Base-by-base conservation (phyloP, 1,284 basidiomycete species). In the Irpex sp. region DNA sequence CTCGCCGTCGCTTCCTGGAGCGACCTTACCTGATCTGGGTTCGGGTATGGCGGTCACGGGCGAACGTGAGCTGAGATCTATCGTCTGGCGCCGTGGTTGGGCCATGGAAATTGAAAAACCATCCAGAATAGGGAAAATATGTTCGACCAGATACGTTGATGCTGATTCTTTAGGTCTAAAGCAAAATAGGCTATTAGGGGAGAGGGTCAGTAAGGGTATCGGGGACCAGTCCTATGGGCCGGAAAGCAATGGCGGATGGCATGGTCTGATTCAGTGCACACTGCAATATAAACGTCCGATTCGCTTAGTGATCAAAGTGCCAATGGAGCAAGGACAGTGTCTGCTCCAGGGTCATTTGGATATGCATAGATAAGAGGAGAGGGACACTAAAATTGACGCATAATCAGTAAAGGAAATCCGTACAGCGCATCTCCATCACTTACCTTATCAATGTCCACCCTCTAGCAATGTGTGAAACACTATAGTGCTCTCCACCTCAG, bases 51-150 rank as follows among this genome's bases (percentile, higher is more conserved):
- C 53, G 33, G 64, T 46, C 7, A 66, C 64, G 1, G 64, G 49
- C 7, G 66, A 60, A 5, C 64, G 63, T n/a, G 69, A 60, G 13
- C 63, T 64, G 8, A 72, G 60, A 39, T 72, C 69, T 5, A 71
- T 55, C 0, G 68, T 70, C 11, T 60, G 62, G 15, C 68, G 68
- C 11, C 71, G 76, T 57, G 79, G 75, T 66, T 87, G 85, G 3
- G 84, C 79, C 75, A 86, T 83, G 4, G 76, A 70, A 56, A 87
- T 79, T 4, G 79, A 77, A 65, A 88, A 85, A n/a, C 76, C 75
- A 11, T 74, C 77, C 61, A 79, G 75, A 26, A 88, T 79, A 3
- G 84, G 84, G 54, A 82, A 79, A 1, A 81, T 76, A 61, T 77
- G 79, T 60, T 84, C 77, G 8, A 85, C 65, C 7, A 66, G 7